phyloP scores from a whole-genome alignment of 805 yeast genomes.

The Saturnispora hagleri region DNA sequence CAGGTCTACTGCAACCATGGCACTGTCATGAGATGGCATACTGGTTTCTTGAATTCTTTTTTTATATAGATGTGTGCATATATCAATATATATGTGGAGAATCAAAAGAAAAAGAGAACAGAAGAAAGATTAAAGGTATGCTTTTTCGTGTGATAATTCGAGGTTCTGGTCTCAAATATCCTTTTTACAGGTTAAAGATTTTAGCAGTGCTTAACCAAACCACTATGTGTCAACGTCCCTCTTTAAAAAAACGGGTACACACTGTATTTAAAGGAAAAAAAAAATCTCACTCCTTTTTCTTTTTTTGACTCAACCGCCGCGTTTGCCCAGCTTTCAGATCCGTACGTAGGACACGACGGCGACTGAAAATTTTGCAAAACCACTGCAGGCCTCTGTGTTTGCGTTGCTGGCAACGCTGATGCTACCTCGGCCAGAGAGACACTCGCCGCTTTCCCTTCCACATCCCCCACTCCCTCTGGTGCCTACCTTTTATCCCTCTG shows the following conservation, averaged over 20 bases:
- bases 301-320: not conserved
- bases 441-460: too few relatives aligned
- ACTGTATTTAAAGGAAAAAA: not conserved
- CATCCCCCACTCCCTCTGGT: too few relatives aligned
- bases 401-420: too few relatives aligned
- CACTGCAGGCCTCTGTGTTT: too few relatives aligned
- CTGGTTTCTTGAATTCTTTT: not conserved
- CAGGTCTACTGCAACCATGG: conserved; percentile 15
- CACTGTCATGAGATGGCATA: not conserved
- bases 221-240: not conserved
- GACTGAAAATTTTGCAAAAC: too few relatives aligned
- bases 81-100: not conserved
- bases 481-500: too few relatives aligned
- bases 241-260: not conserved
- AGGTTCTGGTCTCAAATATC: not conserved
- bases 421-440: too few relatives aligned
- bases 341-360: not conserved
- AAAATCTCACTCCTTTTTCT: not conserved
- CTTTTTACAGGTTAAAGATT: not conserved
- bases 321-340: not conserved
- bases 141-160: not conserved
- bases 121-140: not conserved
- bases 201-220: not conserved
- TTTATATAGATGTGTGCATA: not conserved
- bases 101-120: not conserved